Evolutionary conservation across 2,329 filamentous ascomycete species (phyloP), one percentile per base, ranked within the genome.

Genomic region (Magnaporthiopsis poae): DNA sequence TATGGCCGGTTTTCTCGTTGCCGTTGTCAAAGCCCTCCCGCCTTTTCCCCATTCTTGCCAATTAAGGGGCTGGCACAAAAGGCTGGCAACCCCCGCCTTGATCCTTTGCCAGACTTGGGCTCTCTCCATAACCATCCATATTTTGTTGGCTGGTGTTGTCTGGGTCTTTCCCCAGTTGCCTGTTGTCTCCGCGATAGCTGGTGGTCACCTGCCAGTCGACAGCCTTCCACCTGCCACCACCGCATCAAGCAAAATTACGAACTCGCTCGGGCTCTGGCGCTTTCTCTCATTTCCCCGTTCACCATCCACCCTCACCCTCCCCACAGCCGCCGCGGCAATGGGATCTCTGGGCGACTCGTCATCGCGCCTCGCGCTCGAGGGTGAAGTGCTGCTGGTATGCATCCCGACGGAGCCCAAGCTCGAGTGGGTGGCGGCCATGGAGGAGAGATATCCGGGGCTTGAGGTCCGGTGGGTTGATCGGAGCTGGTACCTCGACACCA

Each of bases 361-460:
- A 11, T 21, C 60, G 33, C n/a, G 29, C 18, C 62, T 60, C 60
- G 21, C 65, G 5, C 70, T 80, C 61, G 72, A 71, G 68, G 72
- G 74, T 52, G 80, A 82, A 67, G 74, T 79, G 15, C 72, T 82
- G 5, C 73, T 82, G 31, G 65, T 82, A 33, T 74, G 77, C 66
- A 60, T 78, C 9, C 76, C 77, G 3, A 65, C 68, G 18, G 71
- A 73, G 2, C 72, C 74, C 0, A 71, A 76, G 1, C 63, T 71
- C 0, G 70, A 71, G 59, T 82, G 79, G 76, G 72, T 78, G n/a
- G 69, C 73, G 18, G 68, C 71, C 21, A 68, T 78, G 5, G 68
- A 75, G 62, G 67, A 70, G 8, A 73, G 71, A 52, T 66, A 60
- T 9, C 65, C 60, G 8, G 60, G 60, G 29, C 61, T 63, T 39